Evolutionary conservation across 2,329 filamentous ascomycete species (phyloP), one percentile per base, ranked within the genome.

Genomic region (Dactylellina leptospora): DNA sequence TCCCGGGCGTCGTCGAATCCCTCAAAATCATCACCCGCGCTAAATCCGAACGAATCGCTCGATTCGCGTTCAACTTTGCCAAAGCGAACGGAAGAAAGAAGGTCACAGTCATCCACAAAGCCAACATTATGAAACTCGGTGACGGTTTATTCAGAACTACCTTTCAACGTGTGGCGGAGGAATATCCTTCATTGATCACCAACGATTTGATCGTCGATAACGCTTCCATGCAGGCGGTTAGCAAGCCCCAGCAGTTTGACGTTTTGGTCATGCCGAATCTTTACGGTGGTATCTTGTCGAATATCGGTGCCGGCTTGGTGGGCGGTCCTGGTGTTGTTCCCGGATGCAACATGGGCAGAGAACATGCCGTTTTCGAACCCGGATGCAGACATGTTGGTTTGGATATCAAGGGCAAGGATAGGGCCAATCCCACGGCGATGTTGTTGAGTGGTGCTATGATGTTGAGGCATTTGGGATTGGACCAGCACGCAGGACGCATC

Each of bases 151-250:
- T 99, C 91, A 90, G 95, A 81, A 93, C 89, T 84, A 97, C 95
- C 77, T 96, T 97, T 86, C 92, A 96, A 85, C 86, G 88, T 79
- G 88, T 95, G 77, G 91, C 92, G 76, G 90, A 96, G 85, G 92
- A 96, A 82, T 99, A 95, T 85, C 93, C 95, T 72, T 96, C 91
- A 74, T 86, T 99, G 78, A 91, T 97, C 85, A 90, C 89, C 80
- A 96, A 96, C 85, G 95, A 99, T 84, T 97, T 99, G 93, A 99
- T 99, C 82, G 95, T 99, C 82, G 95, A 99, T 85, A 99, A 99
- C 83, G 95, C 95, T 79, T 96, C 91, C 79, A 99, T 99, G 95
- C 95, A 99, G 85, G 96, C 92, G 80, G 95, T 99, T 77, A 93
- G 91, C 77, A 87, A 88, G 76, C 95, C 95, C 74, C 95, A 97